phyloP scores from a whole-genome alignment of 139 green algal genomes.

The Micromonas commoda region DNA sequence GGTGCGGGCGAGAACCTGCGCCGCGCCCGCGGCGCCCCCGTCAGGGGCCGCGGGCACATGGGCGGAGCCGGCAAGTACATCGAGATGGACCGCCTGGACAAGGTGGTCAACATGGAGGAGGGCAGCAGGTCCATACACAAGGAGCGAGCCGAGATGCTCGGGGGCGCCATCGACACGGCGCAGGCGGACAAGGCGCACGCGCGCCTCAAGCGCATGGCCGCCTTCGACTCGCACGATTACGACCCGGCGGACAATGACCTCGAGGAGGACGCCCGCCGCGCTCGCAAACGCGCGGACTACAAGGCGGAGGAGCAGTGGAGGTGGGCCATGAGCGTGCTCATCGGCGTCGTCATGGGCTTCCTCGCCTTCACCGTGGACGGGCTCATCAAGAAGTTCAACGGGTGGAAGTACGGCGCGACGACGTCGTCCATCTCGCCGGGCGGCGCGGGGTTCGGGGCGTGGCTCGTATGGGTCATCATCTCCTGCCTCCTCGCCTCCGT shows the following conservation, averaged over 20 bases:
- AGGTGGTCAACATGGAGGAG: background rate
- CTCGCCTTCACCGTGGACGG: conserved; percentile 53
- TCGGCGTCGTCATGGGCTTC: conserved; percentile 49
- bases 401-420: conserved; percentile 33
- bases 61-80: background rate
- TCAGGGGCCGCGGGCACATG: background rate
- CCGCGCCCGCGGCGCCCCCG: background rate
- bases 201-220: conserved; percentile 3
- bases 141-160: background rate
- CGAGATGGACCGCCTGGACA: background rate
- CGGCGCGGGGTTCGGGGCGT: conserved; percentile 17
- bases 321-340: conserved; percentile 42
- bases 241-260: conserved; percentile 36
- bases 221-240: conserved; percentile 42
- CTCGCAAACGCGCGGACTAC: conserved; percentile 16
- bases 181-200: background rate
- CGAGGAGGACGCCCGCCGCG: background rate
- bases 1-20: too few relatives aligned
- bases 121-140: background rate
- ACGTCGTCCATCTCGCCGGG: background rate
- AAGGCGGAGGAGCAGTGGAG: conserved; percentile 2
- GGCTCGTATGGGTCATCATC: conserved; percentile 34
- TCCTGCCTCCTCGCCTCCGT: conserved; percentile 35
- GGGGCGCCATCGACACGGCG: background rate
- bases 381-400: conserved; percentile 45